Conservation (phyloP, 78 protist species). For the Pelomyxa schiedti region DNA sequence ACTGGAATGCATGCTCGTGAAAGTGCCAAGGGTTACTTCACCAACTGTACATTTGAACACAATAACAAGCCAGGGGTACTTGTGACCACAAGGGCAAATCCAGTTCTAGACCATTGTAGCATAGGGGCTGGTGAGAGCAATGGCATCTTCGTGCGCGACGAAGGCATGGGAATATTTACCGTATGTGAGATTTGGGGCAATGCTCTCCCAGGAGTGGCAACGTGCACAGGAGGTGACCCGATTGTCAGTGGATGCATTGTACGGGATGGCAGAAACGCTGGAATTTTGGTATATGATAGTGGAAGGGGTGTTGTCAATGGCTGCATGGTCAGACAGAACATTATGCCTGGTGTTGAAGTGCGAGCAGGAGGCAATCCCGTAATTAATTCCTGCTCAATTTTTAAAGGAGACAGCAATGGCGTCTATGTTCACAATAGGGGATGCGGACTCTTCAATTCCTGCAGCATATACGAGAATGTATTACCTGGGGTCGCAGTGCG, state of each 20-base stretch:
- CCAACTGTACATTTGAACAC: neutral
- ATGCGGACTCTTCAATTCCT: neutral
- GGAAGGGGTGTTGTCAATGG: neutral
- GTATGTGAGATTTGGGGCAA: neutral
- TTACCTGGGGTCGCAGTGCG: neutral
- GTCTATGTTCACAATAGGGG: neutral
- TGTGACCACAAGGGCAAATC: neutral
- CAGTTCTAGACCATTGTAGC: neutral
- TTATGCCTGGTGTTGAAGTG: neutral
- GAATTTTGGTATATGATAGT: neutral
- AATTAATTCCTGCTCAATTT: neutral
- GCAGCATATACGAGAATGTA: neutral
- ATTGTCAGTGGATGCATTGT: neutral
- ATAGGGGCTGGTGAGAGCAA: neutral
- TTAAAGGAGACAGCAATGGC: neutral
- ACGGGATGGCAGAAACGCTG: neutral
- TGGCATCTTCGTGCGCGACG: constrained; percentile 2
- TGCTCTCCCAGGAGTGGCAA: neutral
- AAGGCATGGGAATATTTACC: neutral
- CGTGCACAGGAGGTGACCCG: neutral
- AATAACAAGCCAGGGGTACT: neutral
- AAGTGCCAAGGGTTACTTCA: neutral
- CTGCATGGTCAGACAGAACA: neutral
- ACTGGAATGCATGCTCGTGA: neutral
- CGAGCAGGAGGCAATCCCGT: neutral